These are phyloP conservation scores for Fusarium sp. DNA, from an alignment of 2,329 filamentous ascomycete species.

Conservation along the genomic window DNA sequence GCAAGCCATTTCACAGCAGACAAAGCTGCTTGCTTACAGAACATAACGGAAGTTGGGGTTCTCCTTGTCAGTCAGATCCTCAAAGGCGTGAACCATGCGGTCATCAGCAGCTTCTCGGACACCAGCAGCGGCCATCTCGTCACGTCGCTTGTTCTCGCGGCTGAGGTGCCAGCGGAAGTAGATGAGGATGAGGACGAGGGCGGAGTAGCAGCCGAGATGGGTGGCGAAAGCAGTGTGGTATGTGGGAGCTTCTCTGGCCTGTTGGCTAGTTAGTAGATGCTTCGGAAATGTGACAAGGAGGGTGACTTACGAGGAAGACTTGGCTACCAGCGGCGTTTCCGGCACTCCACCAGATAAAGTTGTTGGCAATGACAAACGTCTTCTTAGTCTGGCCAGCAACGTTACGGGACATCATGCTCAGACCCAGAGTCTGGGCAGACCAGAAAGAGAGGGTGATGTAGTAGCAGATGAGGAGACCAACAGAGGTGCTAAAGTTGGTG, in stretches of 20 bases:
- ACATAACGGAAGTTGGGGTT: constrained; percentile 72
- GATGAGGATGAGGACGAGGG: constrained; percentile 68
- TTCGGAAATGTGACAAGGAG: not conserved
- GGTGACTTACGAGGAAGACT: constrained; percentile 13
- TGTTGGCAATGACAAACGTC: constrained; percentile 73
- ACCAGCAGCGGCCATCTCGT: constrained; percentile 57
- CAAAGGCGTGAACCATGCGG: constrained; percentile 62
- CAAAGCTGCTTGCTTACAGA: not conserved
- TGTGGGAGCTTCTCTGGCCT: constrained; percentile 55
- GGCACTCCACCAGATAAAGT: constrained; percentile 76
- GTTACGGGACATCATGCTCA: constrained; percentile 77
- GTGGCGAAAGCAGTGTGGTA: constrained; percentile 78
- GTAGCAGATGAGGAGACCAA: constrained; percentile 78
- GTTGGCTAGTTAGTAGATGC: not conserved
- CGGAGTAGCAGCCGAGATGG: constrained; percentile 75
- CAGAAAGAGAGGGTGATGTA: constrained; percentile 84
- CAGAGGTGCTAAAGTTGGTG: constrained; percentile 66
- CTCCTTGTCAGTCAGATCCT: constrained; percentile 72
- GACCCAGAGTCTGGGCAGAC: constrained; percentile 75
- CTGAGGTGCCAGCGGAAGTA: constrained; percentile 69
- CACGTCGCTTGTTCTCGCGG: constrained; percentile 69
- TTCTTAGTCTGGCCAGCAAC: constrained; percentile 82
- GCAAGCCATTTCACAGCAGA: not conserved
- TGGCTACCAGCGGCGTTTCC: constrained; percentile 71
- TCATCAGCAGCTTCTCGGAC: constrained; percentile 53